Base-by-base conservation (phyloP, 257 asterid species). In the Primulina huaijiensis region DNA sequence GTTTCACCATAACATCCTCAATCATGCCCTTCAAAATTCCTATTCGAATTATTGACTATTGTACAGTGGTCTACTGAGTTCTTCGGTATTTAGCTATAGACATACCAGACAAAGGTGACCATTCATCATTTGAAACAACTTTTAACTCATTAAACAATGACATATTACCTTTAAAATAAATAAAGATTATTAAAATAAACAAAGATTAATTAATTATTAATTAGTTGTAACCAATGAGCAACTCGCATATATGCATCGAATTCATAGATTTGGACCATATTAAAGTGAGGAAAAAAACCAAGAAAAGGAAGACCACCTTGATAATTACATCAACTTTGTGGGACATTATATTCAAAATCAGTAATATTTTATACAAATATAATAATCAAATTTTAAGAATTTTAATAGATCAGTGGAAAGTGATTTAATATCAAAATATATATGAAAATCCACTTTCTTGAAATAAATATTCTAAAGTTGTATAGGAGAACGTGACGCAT, bases 41-140 rank as follows among this genome's bases (percentile, higher is more conserved):
- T 7, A 2, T 31, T 0, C 4, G 0, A 31, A 31, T 5, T 30
- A 3, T 30, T 30, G 5, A 30, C 5, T 30, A 30, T 30, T 2
- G 34, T 62, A 52, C 53, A 52, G 53, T 74, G 73, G 65, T 59
- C 67, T 72, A 67, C 75, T 75, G 70, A 82, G 76, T 72, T 70
- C 58, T 46, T 37, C 65, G 46, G 63, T 35, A 73, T 37, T 60
- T 72, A 69, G 67, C 33, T 68, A 64, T 64, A 71, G 73, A 50
- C 57, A 72, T 68, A 63, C 76, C 59, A 60, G 68, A 58, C 81
- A 74, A 79, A 82, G 73, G 65, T 60, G 81, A 31, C 53, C 72
- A 60, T 71, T 80, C 80, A 81, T 81, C 56, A 81, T 78, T 75
- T 65, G 31, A 29, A 19, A 68, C 60, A 70, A 38, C 72, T 72